Evolutionary conservation across 2,329 filamentous ascomycete genomes (phyloP).

Genomic region (Diaporthe capsici): DNA sequence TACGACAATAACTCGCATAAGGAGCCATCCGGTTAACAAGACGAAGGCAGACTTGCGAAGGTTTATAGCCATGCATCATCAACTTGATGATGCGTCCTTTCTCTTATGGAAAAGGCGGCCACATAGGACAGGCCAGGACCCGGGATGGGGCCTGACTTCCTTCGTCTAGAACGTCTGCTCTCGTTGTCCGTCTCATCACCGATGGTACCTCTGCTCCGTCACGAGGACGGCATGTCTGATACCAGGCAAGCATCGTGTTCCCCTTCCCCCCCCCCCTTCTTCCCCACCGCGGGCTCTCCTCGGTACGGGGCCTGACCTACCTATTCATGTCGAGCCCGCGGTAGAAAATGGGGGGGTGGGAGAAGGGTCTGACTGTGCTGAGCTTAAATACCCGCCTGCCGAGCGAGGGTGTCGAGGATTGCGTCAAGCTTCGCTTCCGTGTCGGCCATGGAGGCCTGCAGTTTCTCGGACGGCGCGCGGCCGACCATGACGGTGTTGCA

Average conservation of each 20-base stretch:
- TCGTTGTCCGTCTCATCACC: neutral
- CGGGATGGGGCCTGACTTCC: neutral
- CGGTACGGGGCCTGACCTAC: neutral
- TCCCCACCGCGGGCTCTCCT: neutral
- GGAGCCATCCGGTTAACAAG: neutral
- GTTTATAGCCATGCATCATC: constrained; percentile 8
- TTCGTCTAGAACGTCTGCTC: constrained; percentile 3
- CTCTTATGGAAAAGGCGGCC: neutral
- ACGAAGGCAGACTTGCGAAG: constrained; percentile 4
- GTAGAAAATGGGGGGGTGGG: neutral
- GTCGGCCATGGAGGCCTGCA: neutral
- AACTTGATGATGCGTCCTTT: constrained; percentile 9
- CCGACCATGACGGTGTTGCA: neutral
- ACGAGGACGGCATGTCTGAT: constrained; percentile 2
- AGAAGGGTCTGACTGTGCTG: neutral
- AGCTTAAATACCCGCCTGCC: neutral
- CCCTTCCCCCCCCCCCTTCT: too few relatives aligned
- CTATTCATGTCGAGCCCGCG: neutral
- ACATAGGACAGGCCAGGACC: neutral
- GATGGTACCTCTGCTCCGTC: neutral
- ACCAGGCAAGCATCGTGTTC: neutral
- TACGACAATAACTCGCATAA: neutral
- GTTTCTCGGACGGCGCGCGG: neutral
- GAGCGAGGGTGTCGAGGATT: neutral
- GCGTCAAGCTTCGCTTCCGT: constrained; percentile 8